phyloP scores from a whole-genome alignment of 148 eudicot species.

The Cornus suecica region DNA sequence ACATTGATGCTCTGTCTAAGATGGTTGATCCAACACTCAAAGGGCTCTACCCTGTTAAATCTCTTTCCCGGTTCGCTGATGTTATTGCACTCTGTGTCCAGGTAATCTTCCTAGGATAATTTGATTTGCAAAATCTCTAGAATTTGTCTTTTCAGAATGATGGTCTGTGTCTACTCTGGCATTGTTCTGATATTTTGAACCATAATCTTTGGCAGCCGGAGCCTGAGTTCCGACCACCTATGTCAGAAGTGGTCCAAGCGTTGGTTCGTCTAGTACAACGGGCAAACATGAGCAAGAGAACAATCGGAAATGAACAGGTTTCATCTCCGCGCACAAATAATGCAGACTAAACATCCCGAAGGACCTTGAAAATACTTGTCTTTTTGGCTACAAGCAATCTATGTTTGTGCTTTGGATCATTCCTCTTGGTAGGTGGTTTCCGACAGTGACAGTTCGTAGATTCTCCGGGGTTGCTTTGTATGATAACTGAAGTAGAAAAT shows the following conservation, averaged over 20 bases:
- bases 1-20: conserved; percentile 78
- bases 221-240: conserved; percentile 96
- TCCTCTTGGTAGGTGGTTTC: not conserved
- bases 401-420: not conserved
- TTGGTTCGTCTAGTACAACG: conserved; percentile 89
- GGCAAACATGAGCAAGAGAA: conserved; percentile 96
- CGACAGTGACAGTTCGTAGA: not conserved
- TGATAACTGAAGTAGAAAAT: conserved; percentile 2
- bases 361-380: not conserved
- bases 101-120: conserved; percentile 36
- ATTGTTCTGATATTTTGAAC: not conserved
- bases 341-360: conserved; percentile 1
- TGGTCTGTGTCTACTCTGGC: not conserved
- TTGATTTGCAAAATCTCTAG: too few species aligned
- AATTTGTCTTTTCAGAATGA: not conserved
- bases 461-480: not conserved
- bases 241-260: conserved; percentile 97
- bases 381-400: not conserved
- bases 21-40: conserved; percentile 90
- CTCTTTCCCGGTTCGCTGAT: conserved; percentile 91
- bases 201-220: conserved; percentile 52
- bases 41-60: conserved; percentile 88
- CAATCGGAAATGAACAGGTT: conserved; percentile 58
- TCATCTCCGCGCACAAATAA: conserved; percentile 29
- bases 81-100: conserved; percentile 93